phyloP scores from a whole-genome alignment of 164 flowering plant species.

The Hamamelis virginiana region DNA sequence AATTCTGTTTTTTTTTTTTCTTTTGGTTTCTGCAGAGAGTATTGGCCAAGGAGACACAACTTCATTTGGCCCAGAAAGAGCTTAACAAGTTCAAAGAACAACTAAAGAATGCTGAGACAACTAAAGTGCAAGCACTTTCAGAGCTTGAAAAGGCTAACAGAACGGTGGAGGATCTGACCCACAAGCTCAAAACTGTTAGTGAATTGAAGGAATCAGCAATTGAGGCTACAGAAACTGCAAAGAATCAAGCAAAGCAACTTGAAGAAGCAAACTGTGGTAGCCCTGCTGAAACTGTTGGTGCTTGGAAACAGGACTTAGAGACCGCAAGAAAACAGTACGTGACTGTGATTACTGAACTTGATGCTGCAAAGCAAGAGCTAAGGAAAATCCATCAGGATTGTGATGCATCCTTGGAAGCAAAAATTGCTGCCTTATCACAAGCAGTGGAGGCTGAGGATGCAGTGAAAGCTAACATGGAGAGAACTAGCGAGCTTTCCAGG shows the following conservation, averaged over 20 bases:
- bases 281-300: conserved; percentile 25
- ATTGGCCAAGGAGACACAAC: conserved; percentile 77
- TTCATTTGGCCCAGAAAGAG: conserved; percentile 78
- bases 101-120: conserved; percentile 68
- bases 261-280: conserved; percentile 40
- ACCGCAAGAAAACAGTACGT: conserved; percentile 50
- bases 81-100: conserved; percentile 76
- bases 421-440: conserved; percentile 51
- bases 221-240: conserved; percentile 60
- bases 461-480: conserved; percentile 54
- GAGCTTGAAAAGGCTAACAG: conserved; percentile 79
- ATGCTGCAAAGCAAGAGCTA: conserved; percentile 76
- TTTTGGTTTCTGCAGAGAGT: conserved; percentile 54
- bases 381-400: conserved; percentile 61
- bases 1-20: neutral
- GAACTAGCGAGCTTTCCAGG: conserved; percentile 54
- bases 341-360: conserved; percentile 53
- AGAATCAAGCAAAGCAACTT: conserved; percentile 47
- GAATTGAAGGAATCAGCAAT: conserved; percentile 61
- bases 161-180: conserved; percentile 61
- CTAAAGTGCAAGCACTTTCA: conserved; percentile 60
- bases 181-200: conserved; percentile 49
- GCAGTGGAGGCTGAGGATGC: conserved; percentile 58
- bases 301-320: conserved; percentile 56
- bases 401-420: conserved; percentile 56